Conservation (phyloP, 2,329 filamentous ascomycete genomes). For the Talaromyces sp. region DNA sequence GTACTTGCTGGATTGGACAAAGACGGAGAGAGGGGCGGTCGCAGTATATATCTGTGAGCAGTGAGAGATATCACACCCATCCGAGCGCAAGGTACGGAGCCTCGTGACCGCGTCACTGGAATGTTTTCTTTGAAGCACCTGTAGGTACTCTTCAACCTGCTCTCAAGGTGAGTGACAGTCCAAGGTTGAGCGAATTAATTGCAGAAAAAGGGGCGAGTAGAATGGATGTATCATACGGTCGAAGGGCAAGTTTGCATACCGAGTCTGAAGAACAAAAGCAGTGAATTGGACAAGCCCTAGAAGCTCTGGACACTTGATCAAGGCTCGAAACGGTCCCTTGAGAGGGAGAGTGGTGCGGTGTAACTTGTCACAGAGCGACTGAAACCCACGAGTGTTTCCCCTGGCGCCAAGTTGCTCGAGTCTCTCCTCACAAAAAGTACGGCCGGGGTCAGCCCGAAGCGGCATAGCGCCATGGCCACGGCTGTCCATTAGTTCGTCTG, state of each 20-base stretch:
- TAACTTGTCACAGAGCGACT: background rate
- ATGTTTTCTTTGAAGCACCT: background rate
- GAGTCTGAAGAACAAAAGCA: background rate
- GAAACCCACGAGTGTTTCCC: slow-evolving; percentile 5
- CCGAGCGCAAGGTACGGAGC: slow-evolving; percentile 5
- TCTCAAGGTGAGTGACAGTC: background rate
- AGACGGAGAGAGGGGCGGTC: background rate
- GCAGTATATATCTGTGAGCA: background rate
- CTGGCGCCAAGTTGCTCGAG: slow-evolving; percentile 4
- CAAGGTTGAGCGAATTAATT: background rate
- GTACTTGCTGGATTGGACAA: background rate
- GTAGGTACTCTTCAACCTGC: background rate
- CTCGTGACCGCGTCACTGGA: background rate
- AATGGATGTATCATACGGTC: background rate
- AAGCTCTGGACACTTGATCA: background rate
- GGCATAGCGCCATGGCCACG: background rate
- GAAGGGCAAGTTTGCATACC: background rate
- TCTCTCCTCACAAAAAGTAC: background rate
- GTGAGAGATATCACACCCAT: slow-evolving; percentile 1
- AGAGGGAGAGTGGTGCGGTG: background rate
- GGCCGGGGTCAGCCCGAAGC: background rate
- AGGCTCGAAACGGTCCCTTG: background rate
- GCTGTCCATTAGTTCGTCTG: background rate
- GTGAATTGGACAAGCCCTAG: background rate
- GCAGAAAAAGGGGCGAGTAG: background rate